Percentiles rank a stretch among this genome's conserved stretches.
Evolutionary conservation across 495 filamentous ascomycete species (phyloP).

Genomic region (Hyaloscypha hepaticicola): DNA sequence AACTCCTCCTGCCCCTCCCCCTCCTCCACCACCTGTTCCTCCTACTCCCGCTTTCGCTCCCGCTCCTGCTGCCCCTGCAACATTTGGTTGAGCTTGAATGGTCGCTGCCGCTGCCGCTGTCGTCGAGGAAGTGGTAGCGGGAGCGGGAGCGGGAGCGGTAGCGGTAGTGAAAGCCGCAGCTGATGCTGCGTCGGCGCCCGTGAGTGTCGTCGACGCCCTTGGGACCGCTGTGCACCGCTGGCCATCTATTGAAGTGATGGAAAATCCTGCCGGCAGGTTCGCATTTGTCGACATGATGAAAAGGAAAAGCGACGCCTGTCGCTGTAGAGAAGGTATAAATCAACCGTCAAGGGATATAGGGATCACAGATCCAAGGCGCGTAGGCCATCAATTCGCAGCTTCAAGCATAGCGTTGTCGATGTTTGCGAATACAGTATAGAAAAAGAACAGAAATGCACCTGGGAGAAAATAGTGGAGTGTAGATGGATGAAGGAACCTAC

Average conservation of each 20-base stretch:
- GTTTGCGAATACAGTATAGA: constrained; percentile 22
- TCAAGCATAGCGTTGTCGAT: constrained; percentile 17
- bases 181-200: constrained; percentile 15
- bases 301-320: constrained; percentile 25
- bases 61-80: not conserved
- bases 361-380: constrained; percentile 22
- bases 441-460: constrained; percentile 29
- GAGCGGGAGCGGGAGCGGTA: constrained; percentile 20
- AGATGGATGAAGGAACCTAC: constrained; percentile 20
- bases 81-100: not conserved
- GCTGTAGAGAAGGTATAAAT: constrained; percentile 24
- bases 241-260: constrained; percentile 44
- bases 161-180: constrained; percentile 21
- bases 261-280: constrained; percentile 41
- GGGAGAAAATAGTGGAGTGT: constrained; percentile 24
- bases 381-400: constrained; percentile 26
- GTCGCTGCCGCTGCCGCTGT: constrained; percentile 19
- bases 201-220: constrained; percentile 30
- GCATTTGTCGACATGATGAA: constrained; percentile 34
- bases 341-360: constrained; percentile 24
- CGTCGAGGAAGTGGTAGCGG: constrained; percentile 25
- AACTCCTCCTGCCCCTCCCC: not conserved
- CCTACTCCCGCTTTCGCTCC: not conserved
- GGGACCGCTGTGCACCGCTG: constrained; percentile 50
- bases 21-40: no score